Conservation (phyloP, 2,329 filamentous ascomycete genomes). For the Fusarium sp. region DNA sequence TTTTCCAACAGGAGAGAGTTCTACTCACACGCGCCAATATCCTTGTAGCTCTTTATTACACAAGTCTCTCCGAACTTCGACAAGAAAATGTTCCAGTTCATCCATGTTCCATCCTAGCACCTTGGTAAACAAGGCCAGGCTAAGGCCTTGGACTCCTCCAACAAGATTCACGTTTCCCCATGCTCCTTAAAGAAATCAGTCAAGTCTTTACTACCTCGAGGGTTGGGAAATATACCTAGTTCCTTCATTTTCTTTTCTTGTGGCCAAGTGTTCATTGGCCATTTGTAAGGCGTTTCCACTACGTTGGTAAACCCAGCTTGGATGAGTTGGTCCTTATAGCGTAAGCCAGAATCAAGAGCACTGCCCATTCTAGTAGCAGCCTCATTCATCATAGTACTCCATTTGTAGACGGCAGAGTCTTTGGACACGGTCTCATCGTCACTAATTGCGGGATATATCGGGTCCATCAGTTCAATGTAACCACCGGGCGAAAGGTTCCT, state of each 20-base stretch:
- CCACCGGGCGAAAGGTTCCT: slow-evolving; percentile 36
- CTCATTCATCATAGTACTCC: slow-evolving; percentile 13
- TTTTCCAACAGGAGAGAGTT: too few species aligned
- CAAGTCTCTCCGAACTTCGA: too few species aligned
- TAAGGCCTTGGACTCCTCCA: too few species aligned
- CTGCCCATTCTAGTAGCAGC: slow-evolving; percentile 16
- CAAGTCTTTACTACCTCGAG: too few species aligned
- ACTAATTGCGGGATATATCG: slow-evolving; percentile 22
- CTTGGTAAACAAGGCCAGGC: too few species aligned
- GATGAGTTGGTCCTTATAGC: slow-evolving; percentile 30
- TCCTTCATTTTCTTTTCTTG: slow-evolving; percentile 23
- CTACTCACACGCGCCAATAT: too few species aligned
- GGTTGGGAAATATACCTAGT: background rate
- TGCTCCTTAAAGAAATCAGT: too few species aligned
- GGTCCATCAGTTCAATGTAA: slow-evolving; percentile 32
- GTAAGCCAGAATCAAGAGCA: slow-evolving; percentile 10
- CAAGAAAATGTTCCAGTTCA: too few species aligned
- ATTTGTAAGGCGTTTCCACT: slow-evolving; percentile 24
- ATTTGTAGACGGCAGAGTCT: slow-evolving; percentile 30
- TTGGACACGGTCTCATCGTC: slow-evolving; percentile 27
- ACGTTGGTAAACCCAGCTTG: slow-evolving; percentile 31
- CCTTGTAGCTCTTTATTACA: too few species aligned
- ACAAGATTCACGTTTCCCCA: too few species aligned
- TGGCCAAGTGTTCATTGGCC: slow-evolving; percentile 36
- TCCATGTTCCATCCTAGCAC: too few species aligned